Evolutionary conservation across 75 land plant species (phyloP).

Genomic region (Selaginella moellendorffii): DNA sequence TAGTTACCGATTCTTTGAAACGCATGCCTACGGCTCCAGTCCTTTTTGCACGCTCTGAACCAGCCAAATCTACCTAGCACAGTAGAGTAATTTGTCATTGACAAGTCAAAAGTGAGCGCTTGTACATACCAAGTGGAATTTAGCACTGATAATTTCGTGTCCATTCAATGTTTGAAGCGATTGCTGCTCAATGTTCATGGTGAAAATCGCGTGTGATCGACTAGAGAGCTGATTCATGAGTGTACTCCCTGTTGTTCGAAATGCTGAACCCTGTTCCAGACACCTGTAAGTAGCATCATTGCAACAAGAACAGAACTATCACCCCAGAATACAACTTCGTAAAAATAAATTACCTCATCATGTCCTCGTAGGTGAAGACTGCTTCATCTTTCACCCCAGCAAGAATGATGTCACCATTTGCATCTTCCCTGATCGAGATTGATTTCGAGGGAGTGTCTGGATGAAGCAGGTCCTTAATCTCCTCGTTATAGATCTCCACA

Average conservation of each 20-base stretch:
- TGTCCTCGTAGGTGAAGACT: slow-evolving; percentile 26
- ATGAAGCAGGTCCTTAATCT: slow-evolving; percentile 35
- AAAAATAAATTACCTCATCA: slow-evolving; percentile 18
- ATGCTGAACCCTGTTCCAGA: slow-evolving; percentile 24
- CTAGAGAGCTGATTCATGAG: slow-evolving; percentile 34
- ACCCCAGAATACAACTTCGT: neutral
- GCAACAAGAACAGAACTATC: neutral
- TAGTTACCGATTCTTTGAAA: slow-evolving; percentile 30
- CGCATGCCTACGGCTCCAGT: slow-evolving; percentile 34
- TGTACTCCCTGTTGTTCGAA: slow-evolving; percentile 29
- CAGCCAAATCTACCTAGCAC: slow-evolving; percentile 31
- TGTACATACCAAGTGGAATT: slow-evolving; percentile 32
- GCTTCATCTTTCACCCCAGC: slow-evolving; percentile 33
- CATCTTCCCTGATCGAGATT: slow-evolving; percentile 30
- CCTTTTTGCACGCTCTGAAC: slow-evolving; percentile 30
- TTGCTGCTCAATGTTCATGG: slow-evolving; percentile 28
- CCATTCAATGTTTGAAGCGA: slow-evolving; percentile 13
- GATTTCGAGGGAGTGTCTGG: slow-evolving; percentile 32
- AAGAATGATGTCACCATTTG: slow-evolving; percentile 25
- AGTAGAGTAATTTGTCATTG: neutral
- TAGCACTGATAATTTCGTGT: slow-evolving; percentile 25
- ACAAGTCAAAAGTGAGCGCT: neutral
- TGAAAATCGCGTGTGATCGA: slow-evolving; percentile 31
- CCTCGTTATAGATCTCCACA: slow-evolving; percentile 38
- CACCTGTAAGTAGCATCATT: slow-evolving; percentile 12